Evolutionary conservation across 495 filamentous ascomycete genomes (phyloP), one percentile per base, ranked within the genome.

Genomic region (Xanthoparmelia taractica): DNA sequence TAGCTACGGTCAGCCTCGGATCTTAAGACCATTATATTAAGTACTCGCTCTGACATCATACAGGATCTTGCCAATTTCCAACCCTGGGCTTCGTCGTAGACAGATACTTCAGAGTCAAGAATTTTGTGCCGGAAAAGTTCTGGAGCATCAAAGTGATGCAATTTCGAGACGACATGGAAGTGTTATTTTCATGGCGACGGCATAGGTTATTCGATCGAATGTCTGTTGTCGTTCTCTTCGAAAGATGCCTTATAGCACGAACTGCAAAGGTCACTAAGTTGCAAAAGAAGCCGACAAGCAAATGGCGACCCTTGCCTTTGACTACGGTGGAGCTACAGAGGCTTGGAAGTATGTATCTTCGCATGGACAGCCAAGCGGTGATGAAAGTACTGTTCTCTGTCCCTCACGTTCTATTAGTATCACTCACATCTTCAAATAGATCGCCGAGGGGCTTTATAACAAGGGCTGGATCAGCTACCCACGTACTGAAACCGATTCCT

Each of bases 281-380:
- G 34, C 84, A 88, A 65, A 87, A 89, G 70, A 97, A 96, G 73
- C 91, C 91, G 1, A 96, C 92, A 23, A 92, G 87, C 67, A 96
- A 95, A 76, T 96, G 87, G 91, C 89, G 90, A 68, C 94, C 94
- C 3, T 72, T 98, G 38, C 94, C 94, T 2, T 78, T 98, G 67
- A 98, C 94, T 0, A 98, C 94, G 0, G 90, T 98, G n/a, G 95
- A 98, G 68, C 76, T 98, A n/a, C 94, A 97, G 71, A 97, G 96
- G 79, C 91, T 91, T 79, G 94, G 95, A 25, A 94, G 86, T 66
- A 79, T 82, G 58, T 95, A 92, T 69, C 79, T 97, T 17, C 82
- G 85, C 25, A 86, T 98, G 82, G 89, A 88, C 63, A 89, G 90
- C 75, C 86, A 95, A 63, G 76, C 84, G 47, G 90, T 95, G 47